Percentiles rank a stretch among this genome's conserved stretches.
These are phyloP conservation scores for Chamaenerion angustifolium DNA, from an alignment of 345 rosid species.

Conservation along the genomic window DNA sequence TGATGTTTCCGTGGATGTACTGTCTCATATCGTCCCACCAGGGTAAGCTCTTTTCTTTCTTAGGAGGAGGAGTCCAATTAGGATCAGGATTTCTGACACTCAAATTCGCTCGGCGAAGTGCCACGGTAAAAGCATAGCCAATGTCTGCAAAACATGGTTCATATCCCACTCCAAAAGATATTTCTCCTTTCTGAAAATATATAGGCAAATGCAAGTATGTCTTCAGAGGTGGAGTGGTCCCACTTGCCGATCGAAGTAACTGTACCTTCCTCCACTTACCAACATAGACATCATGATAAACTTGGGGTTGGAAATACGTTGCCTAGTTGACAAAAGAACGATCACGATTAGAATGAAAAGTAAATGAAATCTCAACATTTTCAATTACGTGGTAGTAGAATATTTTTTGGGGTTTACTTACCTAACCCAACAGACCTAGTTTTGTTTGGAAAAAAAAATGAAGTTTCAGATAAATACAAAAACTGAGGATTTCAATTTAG, in stretches of 20 bases:
- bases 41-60: slow-evolving; percentile 85
- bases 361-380: neutral
- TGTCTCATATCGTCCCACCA: slow-evolving; percentile 99
- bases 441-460: too few species aligned
- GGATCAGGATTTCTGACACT: slow-evolving; percentile 50
- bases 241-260: slow-evolving; percentile 87
- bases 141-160: slow-evolving; percentile 91
- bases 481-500: too few species aligned
- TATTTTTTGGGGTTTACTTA: too few species aligned
- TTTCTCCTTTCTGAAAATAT: slow-evolving; percentile 60
- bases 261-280: slow-evolving; percentile 95
- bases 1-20: slow-evolving; percentile 72
- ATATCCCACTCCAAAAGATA: slow-evolving; percentile 87
- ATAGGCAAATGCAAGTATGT: slow-evolving; percentile 76
- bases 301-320: slow-evolving; percentile 86
- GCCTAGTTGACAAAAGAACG: slow-evolving; percentile 48
- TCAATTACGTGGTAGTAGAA: too few species aligned
- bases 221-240: slow-evolving; percentile 93
- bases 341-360: slow-evolving; percentile 5
- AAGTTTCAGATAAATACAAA: too few species aligned
- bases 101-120: slow-evolving; percentile 91
- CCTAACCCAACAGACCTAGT: too few species aligned
- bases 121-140: slow-evolving; percentile 92
- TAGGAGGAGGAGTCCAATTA: slow-evolving; percentile 34
- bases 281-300: slow-evolving; percentile 70